Percentiles rank a stretch among this genome's conserved stretches.
phyloP scores from a whole-genome alignment of 1,284 basidiomycete genomes.

The Trametes sp. region DNA sequence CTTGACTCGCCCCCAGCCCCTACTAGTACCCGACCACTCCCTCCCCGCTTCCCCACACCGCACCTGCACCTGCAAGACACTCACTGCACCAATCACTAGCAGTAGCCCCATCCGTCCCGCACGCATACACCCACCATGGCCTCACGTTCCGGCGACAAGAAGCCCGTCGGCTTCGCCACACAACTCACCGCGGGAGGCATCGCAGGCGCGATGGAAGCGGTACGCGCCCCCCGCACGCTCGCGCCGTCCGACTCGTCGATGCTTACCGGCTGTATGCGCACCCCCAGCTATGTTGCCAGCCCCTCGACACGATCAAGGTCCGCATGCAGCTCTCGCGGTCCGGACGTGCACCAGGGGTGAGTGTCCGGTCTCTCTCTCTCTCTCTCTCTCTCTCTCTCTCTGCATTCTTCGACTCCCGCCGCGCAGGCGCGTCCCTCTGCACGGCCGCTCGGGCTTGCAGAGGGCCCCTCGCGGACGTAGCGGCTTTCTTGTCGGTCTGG shows the following conservation, averaged over 20 bases:
- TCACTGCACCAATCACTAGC: background rate
- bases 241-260: background rate
- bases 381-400: too few species aligned
- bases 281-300: constrained; percentile 75
- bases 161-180: constrained; percentile 84
- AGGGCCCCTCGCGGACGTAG: too few species aligned
- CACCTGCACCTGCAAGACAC: too few species aligned
- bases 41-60: background rate
- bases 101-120: background rate
- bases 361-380: constrained; percentile 42
- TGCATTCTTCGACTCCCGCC: too few species aligned
- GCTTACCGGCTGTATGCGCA: background rate
- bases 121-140: constrained; percentile 49
- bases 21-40: background rate
- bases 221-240: constrained; percentile 49
- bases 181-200: constrained; percentile 93
- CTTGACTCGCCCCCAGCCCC: background rate
- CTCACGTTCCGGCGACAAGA: constrained; percentile 66
- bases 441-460: too few species aligned
- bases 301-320: constrained; percentile 97
- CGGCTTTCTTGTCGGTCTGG: too few species aligned
- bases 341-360: constrained; percentile 79
- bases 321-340: constrained; percentile 96
- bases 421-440: too few species aligned
- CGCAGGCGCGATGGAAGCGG: constrained; percentile 92